Percentiles rank a stretch among this genome's conserved stretches.
phyloP scores from a whole-genome alignment of 2,329 filamentous ascomycete genomes.

The Sarocladium oryzae region DNA sequence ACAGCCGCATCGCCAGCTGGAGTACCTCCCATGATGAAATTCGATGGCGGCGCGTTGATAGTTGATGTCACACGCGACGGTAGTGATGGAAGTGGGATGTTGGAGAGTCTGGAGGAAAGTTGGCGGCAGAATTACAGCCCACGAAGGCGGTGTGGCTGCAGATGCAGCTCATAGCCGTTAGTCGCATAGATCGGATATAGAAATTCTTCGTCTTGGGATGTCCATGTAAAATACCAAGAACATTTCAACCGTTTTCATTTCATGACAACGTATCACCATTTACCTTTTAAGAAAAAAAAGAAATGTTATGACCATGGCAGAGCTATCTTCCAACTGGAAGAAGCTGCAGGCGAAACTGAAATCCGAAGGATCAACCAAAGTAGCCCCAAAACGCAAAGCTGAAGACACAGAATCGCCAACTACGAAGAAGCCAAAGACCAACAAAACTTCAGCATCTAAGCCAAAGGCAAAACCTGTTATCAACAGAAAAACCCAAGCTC shows the following conservation, averaged over 20 bases:
- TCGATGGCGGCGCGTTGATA: constrained; percentile 12
- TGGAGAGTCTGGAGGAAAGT: background rate
- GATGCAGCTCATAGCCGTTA: background rate
- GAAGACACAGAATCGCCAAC: constrained; percentile 20
- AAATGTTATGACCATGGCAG: constrained; percentile 25
- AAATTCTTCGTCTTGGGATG: constrained; percentile 21
- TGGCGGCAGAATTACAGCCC: constrained; percentile 1
- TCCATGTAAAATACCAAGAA: background rate
- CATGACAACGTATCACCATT: background rate
- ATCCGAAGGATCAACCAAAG: constrained; percentile 32
- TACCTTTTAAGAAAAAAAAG: background rate
- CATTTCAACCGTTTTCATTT: background rate
- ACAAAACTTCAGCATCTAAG: constrained; percentile 13
- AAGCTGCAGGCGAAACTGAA: constrained; percentile 61
- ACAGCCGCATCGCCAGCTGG: constrained; percentile 46
- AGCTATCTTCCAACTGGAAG: constrained; percentile 70
- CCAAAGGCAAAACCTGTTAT: constrained; percentile 12
- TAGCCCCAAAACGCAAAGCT: constrained; percentile 38
- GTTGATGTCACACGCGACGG: constrained; percentile 11
- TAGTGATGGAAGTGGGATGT: constrained; percentile 9
- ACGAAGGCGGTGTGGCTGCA: background rate
- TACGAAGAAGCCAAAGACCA: constrained; percentile 22
- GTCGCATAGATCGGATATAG: constrained; percentile 12
- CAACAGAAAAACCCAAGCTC: constrained; percentile 12
- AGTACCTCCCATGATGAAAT: constrained; percentile 44